These are phyloP conservation scores for Antitrichia curtipendula DNA, from an alignment of 225 moss, liverwort and hornwort species.

Conservation along the genomic window DNA sequence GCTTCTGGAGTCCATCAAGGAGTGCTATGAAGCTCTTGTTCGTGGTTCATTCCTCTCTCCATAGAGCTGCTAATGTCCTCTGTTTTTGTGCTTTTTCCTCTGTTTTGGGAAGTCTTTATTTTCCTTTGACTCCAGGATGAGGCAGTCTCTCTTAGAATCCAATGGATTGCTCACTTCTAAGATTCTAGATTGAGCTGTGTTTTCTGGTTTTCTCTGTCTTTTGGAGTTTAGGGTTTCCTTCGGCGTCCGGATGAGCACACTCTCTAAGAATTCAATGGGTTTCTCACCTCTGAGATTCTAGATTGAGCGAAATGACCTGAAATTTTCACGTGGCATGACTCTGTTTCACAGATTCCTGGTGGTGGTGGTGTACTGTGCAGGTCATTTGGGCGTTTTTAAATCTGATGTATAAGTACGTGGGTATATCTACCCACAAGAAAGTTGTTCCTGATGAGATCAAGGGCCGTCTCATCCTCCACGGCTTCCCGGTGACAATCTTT, in stretches of 20 bases:
- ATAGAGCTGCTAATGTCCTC: background rate
- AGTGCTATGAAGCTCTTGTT: slow-evolving; percentile 88
- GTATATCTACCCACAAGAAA: slow-evolving; percentile 46
- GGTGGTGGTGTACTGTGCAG: slow-evolving; percentile 16
- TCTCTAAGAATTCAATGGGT: background rate
- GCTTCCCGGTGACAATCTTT: slow-evolving; percentile 76
- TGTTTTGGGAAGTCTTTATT: background rate
- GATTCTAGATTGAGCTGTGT: background rate
- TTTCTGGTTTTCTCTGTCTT: background rate
- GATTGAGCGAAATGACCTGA: background rate
- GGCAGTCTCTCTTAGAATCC: background rate
- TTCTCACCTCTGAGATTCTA: background rate
- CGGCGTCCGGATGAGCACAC: background rate
- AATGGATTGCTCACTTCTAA: background rate
- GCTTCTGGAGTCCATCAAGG: slow-evolving; percentile 70
- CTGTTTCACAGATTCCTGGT: background rate
- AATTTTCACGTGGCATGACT: background rate
- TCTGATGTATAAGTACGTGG: slow-evolving; percentile 78
- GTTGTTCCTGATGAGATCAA: slow-evolving; percentile 81
- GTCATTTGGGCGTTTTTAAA: slow-evolving; percentile 81
- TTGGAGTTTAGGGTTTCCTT: background rate
- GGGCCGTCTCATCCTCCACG: slow-evolving; percentile 79
- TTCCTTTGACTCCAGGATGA: background rate
- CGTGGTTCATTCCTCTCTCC: slow-evolving; percentile 14
- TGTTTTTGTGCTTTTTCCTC: background rate